These are phyloP conservation scores for Metschnikowia proteae DNA, from an alignment of 805 yeast genomes.

Conservation along the genomic window DNA sequence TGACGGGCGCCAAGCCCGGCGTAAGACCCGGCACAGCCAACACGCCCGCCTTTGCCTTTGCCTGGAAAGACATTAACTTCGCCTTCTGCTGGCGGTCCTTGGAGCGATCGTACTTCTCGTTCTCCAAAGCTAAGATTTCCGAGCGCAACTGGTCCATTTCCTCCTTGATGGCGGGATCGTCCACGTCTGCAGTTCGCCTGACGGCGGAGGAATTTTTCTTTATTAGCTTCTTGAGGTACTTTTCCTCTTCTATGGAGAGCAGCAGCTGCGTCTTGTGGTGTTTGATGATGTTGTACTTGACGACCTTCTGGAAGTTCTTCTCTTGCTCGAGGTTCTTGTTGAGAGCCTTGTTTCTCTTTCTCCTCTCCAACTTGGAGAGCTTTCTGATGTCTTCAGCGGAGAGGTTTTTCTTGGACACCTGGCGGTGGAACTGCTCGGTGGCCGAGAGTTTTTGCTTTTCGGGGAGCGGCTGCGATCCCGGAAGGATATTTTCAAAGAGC, in stretches of 20 bases:
- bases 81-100: slow-evolving; percentile 19
- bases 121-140: slow-evolving; percentile 24
- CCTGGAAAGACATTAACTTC: slow-evolving; percentile 26
- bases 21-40: slow-evolving; percentile 63
- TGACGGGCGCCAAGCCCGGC: slow-evolving; percentile 85
- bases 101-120: slow-evolving; percentile 25
- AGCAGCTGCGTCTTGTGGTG: slow-evolving; percentile 22
- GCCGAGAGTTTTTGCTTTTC: slow-evolving; percentile 10
- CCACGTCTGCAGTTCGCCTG: slow-evolving; percentile 27
- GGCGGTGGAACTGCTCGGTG: slow-evolving; percentile 17
- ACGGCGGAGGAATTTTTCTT: slow-evolving; percentile 34
- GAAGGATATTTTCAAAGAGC: slow-evolving; percentile 24
- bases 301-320: slow-evolving; percentile 32
- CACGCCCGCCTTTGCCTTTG: slow-evolving; percentile 41
- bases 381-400: slow-evolving; percentile 19
- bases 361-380: slow-evolving; percentile 17
- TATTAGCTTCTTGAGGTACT: slow-evolving; percentile 37
- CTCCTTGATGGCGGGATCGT: slow-evolving; percentile 27
- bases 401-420: slow-evolving; percentile 15
- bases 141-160: slow-evolving; percentile 29
- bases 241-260: slow-evolving; percentile 32
- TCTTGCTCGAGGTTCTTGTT: slow-evolving; percentile 27
- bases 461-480: slow-evolving; percentile 12
- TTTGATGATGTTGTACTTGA: slow-evolving; percentile 39
- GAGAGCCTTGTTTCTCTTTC: slow-evolving; percentile 24